Percentiles rank a stretch among this genome's conserved stretches.
phyloP scores from a whole-genome alignment of 176 grass and related monocot species.

The Puccinellia tenuiflora region DNA sequence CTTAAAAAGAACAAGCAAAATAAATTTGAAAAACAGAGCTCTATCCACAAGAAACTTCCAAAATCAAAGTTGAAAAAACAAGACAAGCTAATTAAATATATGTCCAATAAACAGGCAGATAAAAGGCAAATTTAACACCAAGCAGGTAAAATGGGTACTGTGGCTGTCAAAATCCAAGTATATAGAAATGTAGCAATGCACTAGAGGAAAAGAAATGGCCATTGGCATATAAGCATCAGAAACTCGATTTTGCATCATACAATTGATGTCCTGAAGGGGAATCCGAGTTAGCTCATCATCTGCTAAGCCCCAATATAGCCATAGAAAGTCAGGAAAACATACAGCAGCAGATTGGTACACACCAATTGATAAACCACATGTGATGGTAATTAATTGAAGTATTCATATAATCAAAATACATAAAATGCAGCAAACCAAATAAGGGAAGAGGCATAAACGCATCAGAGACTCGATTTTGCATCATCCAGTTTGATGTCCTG shows the following conservation, averaged over 20 bases:
- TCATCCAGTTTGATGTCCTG: conserved; percentile 92
- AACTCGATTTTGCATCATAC: conserved; percentile 87
- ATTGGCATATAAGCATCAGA: conserved; percentile 49
- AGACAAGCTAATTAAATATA: not conserved
- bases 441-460: not conserved
- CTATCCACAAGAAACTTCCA: not conserved
- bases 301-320: conserved; percentile 15
- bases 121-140: not conserved
- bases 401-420: not conserved
- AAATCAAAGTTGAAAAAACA: not conserved
- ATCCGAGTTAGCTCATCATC: conserved; percentile 87
- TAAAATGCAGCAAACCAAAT: not conserved
- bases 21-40: not conserved
- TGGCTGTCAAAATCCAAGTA: not conserved
- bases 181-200: not conserved
- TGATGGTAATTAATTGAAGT: not conserved
- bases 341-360: not conserved
- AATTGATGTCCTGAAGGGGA: conserved; percentile 95
- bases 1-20: not conserved
- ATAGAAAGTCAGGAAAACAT: not conserved
- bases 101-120: not conserved
- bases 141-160: not conserved
- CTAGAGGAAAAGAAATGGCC: not conserved
- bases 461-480: conserved; percentile 92
- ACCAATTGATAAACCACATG: too few relatives aligned